phyloP scores from a whole-genome alignment of 805 yeast species.

The Nakazawaea populi region DNA sequence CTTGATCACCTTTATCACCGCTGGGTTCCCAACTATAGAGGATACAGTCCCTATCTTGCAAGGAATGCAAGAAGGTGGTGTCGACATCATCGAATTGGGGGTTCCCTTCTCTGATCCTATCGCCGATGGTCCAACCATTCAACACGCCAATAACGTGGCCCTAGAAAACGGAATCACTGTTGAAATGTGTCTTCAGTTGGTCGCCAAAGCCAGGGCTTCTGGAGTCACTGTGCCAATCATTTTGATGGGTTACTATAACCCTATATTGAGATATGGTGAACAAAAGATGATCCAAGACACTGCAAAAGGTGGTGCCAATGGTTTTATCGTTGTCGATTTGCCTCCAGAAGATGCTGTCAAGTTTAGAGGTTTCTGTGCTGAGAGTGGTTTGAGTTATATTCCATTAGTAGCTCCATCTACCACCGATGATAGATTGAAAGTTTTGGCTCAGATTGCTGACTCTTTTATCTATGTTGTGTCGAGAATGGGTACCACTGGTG shows the following conservation, averaged over 20 bases:
- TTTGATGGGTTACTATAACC: slow-evolving; percentile 98
- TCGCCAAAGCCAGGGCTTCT: slow-evolving; percentile 64
- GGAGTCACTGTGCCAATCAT: slow-evolving; percentile 89
- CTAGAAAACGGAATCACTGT: slow-evolving; percentile 79
- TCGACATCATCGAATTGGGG: slow-evolving; percentile 91
- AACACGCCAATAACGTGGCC: slow-evolving; percentile 79
- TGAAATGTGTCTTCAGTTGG: slow-evolving; percentile 60
- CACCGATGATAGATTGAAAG: slow-evolving; percentile 77
- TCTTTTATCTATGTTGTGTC: slow-evolving; percentile 95
- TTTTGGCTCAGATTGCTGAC: slow-evolving; percentile 82
- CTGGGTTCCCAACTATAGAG: slow-evolving; percentile 85
- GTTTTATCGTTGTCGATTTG: slow-evolving; percentile 88
- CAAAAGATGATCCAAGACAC: slow-evolving; percentile 72
- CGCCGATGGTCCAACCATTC: slow-evolving; percentile 98
- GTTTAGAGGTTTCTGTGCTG: slow-evolving; percentile 68
- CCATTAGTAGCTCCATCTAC: slow-evolving; percentile 98
- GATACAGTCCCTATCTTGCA: slow-evolving; percentile 83
- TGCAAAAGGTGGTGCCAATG: slow-evolving; percentile 89
- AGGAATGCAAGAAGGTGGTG: slow-evolving; percentile 93
- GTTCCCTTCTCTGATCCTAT: slow-evolving; percentile 97
- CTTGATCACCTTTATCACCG: slow-evolving; percentile 87
- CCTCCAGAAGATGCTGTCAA: slow-evolving; percentile 97
- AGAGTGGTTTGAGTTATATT: slow-evolving; percentile 70
- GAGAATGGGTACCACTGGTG: slow-evolving; percentile 98
- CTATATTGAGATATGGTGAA: slow-evolving; percentile 87